phyloP scores from a whole-genome alignment of 2,329 filamentous ascomycete species.

The Claviceps paspali region DNA sequence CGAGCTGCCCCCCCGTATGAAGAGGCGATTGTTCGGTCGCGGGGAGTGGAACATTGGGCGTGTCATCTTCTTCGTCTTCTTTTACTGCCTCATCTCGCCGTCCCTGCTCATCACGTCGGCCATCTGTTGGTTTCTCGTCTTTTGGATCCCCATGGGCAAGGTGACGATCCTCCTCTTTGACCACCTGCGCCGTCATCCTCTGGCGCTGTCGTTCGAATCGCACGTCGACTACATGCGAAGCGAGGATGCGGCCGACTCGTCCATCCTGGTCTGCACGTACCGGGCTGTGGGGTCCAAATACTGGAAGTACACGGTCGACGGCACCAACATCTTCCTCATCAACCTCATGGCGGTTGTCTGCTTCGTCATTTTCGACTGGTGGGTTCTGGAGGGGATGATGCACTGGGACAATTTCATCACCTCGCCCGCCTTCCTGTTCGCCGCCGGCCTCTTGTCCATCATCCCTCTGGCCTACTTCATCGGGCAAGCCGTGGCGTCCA shows the following conservation, averaged over 20 bases:
- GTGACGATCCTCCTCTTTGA: conserved; percentile 80
- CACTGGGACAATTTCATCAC: conserved; percentile 61
- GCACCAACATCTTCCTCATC: conserved; percentile 97
- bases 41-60: conserved; percentile 92
- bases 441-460: conserved; percentile 72
- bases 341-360: conserved; percentile 88
- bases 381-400: conserved; percentile 54
- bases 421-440: conserved; percentile 72
- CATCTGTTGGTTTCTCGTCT: conserved; percentile 92
- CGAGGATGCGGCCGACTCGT: conserved; percentile 58
- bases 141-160: conserved; percentile 97
- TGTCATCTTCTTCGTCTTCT: conserved; percentile 91
- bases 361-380: conserved; percentile 90
- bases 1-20: conserved; percentile 31
- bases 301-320: conserved; percentile 98
- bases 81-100: conserved; percentile 84
- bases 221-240: conserved; percentile 61
- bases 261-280: conserved; percentile 91
- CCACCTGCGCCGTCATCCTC: conserved; percentile 80
- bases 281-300: conserved; percentile 87
- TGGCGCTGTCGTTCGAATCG: conserved; percentile 85
- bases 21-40: conserved; percentile 81
- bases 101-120: conserved; percentile 71
- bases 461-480: conserved; percentile 98
- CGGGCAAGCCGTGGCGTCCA: conserved; percentile 92